phyloP scores from a whole-genome alignment of 192 early-diverging fungal species.

The Dissophora ornata region DNA sequence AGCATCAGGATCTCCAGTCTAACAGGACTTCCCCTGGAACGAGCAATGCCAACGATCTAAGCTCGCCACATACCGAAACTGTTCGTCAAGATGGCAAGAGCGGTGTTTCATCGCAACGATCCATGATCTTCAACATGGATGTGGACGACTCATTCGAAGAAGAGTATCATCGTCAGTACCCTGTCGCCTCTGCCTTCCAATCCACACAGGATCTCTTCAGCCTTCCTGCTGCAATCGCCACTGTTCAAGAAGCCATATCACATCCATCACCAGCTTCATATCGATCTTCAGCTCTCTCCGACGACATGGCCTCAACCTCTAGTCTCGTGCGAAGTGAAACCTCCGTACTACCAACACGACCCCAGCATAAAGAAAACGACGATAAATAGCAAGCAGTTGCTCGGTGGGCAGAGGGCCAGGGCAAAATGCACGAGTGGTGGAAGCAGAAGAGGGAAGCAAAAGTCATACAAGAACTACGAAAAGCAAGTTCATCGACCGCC shows the following conservation, averaged over 20 bases:
- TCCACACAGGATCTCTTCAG: conserved; percentile 25
- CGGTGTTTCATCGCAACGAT: too few relatives aligned
- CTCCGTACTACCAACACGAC: neutral
- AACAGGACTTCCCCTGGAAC: too few relatives aligned
- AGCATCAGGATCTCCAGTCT: too few relatives aligned
- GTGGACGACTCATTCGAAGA: conserved; percentile 28
- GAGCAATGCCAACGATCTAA: too few relatives aligned
- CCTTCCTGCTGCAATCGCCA: neutral
- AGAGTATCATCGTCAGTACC: conserved; percentile 28
- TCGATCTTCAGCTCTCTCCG: neutral
- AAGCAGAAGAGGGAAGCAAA: conserved; percentile 12
- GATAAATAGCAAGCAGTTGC: neutral
- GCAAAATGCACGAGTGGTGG: conserved; percentile 16
- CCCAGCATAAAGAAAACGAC: neutral
- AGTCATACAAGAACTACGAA: neutral
- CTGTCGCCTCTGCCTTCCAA: conserved; percentile 18
- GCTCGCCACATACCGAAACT: too few relatives aligned
- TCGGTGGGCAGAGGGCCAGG: conserved; percentile 36
- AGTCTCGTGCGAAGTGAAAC: too few relatives aligned
- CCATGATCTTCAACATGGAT: neutral
- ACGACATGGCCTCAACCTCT: neutral
- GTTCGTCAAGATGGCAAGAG: too few relatives aligned
- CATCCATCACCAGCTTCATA: neutral
- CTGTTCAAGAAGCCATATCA: neutral
- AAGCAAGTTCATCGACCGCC: neutral